These are phyloP conservation scores for Suillus subalutaceus DNA, from an alignment of 768 basidiomycete species.

Conservation along the genomic window DNA sequence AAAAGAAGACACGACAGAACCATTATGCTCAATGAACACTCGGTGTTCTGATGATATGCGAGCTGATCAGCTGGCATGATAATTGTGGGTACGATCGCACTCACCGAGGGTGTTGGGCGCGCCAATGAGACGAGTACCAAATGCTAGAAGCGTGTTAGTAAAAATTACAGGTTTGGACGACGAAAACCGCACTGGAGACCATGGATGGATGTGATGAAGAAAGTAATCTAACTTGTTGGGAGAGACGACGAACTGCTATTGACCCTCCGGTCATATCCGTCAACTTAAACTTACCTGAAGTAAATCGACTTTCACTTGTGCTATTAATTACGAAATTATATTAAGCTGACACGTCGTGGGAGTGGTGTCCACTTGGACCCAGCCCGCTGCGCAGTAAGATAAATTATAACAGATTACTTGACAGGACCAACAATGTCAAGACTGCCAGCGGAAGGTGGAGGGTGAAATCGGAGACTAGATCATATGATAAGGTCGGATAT, in stretches of 20 bases:
- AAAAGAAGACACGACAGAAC: slow-evolving; percentile 81
- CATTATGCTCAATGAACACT: slow-evolving; percentile 90
- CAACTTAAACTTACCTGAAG: slow-evolving; percentile 5
- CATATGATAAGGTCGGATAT: not conserved
- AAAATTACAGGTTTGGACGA: slow-evolving; percentile 12
- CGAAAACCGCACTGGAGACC: slow-evolving; percentile 28
- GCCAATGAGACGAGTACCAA: slow-evolving; percentile 77
- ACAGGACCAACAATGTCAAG: not conserved
- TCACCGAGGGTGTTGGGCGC: slow-evolving; percentile 93
- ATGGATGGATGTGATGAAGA: slow-evolving; percentile 46
- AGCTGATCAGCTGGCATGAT: slow-evolving; percentile 23
- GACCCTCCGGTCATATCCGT: slow-evolving; percentile 33
- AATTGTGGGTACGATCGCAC: slow-evolving; percentile 23
- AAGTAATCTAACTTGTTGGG: slow-evolving; percentile 64
- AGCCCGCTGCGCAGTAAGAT: not conserved
- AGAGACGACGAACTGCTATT: slow-evolving; percentile 45
- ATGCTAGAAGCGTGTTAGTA: slow-evolving; percentile 46
- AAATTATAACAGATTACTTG: not conserved
- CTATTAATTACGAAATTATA: not conserved
- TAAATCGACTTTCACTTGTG: not conserved
- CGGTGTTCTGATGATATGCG: slow-evolving; percentile 76
- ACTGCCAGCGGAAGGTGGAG: not conserved
- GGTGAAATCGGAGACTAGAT: not conserved
- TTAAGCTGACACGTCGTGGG: not conserved
- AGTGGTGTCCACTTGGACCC: not conserved